Percentiles rank a stretch among this genome's conserved stretches.
Evolutionary conservation across 306 rosid species (phyloP).

Genomic region (Morella rubra): DNA sequence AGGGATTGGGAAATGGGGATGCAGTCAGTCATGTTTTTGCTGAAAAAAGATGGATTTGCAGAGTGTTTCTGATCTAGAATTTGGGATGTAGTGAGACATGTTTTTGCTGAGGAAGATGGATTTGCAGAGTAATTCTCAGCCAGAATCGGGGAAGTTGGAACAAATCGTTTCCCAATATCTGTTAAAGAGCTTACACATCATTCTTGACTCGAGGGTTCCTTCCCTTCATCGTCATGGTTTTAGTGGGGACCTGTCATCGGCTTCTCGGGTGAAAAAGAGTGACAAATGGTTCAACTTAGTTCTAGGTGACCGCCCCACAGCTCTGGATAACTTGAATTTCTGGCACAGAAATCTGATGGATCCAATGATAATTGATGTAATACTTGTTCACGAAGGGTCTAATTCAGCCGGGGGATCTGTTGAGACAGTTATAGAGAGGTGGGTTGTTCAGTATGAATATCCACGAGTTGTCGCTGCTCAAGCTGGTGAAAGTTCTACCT

Average conservation of each 20-base stretch:
- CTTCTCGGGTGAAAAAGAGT: slow-evolving; percentile 58
- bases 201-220: slow-evolving; percentile 78
- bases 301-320: slow-evolving; percentile 75
- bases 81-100: slow-evolving; percentile 34
- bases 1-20: slow-evolving; percentile 26
- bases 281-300: slow-evolving; percentile 83
- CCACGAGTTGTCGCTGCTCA: slow-evolving; percentile 57
- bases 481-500: slow-evolving; percentile 45
- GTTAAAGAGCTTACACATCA: slow-evolving; percentile 66
- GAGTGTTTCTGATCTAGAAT: slow-evolving; percentile 57
- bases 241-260: slow-evolving; percentile 53
- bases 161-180: slow-evolving; percentile 76
- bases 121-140: slow-evolving; percentile 60
- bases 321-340: slow-evolving; percentile 64
- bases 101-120: slow-evolving; percentile 48
- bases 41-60: slow-evolving; percentile 65
- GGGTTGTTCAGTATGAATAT: slow-evolving; percentile 80
- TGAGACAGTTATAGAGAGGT: slow-evolving; percentile 88
- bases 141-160: slow-evolving; percentile 72
- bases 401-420: slow-evolving; percentile 28
- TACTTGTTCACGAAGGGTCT: slow-evolving; percentile 60
- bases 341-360: slow-evolving; percentile 84
- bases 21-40: slow-evolving; percentile 27
- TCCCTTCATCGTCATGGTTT: slow-evolving; percentile 50
- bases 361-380: slow-evolving; percentile 75